phyloP scores from a whole-genome alignment of 805 yeast genomes.

The Jamesozyma rosinii region DNA sequence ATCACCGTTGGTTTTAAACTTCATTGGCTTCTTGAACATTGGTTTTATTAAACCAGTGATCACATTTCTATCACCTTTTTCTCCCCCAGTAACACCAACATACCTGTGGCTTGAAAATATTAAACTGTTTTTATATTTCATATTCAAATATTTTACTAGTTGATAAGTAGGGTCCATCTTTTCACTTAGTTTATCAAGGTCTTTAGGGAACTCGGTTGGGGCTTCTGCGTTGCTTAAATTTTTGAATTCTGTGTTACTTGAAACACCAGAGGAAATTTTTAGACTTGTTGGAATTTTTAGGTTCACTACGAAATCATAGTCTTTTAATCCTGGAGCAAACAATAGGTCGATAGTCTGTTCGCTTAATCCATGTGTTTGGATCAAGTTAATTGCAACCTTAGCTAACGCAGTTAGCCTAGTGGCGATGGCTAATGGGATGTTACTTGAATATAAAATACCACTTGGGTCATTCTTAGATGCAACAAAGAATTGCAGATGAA shows the following conservation, averaged over 20 bases:
- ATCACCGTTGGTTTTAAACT: constrained; percentile 73
- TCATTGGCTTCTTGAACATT: constrained; percentile 44
- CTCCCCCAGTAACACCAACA: constrained; percentile 44
- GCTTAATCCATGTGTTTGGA: constrained; percentile 38
- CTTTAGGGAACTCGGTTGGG: constrained; percentile 28
- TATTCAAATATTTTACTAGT: constrained; percentile 50
- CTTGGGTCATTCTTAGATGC: constrained; percentile 79
- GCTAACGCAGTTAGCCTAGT: constrained; percentile 82
- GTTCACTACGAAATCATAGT: constrained; percentile 71
- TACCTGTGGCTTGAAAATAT: constrained; percentile 58
- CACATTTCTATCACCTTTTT: constrained; percentile 47
- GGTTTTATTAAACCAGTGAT: constrained; percentile 81
- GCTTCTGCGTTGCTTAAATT: constrained; percentile 37
- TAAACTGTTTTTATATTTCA: constrained; percentile 56
- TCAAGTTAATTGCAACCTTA: constrained; percentile 55
- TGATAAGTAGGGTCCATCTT: constrained; percentile 54
- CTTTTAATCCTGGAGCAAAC: constrained; percentile 75
- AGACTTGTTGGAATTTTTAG: constrained; percentile 40
- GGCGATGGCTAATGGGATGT: constrained; percentile 63
- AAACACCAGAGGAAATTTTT: constrained; percentile 45
- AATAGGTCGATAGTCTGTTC: constrained; percentile 41
- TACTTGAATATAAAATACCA: constrained; percentile 74
- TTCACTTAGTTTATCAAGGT: constrained; percentile 34
- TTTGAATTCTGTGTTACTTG: constrained; percentile 48
- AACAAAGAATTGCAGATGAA: constrained; percentile 70